phyloP scores from a whole-genome alignment of 192 early-diverging fungal genomes.

The Podila epicladia region DNA sequence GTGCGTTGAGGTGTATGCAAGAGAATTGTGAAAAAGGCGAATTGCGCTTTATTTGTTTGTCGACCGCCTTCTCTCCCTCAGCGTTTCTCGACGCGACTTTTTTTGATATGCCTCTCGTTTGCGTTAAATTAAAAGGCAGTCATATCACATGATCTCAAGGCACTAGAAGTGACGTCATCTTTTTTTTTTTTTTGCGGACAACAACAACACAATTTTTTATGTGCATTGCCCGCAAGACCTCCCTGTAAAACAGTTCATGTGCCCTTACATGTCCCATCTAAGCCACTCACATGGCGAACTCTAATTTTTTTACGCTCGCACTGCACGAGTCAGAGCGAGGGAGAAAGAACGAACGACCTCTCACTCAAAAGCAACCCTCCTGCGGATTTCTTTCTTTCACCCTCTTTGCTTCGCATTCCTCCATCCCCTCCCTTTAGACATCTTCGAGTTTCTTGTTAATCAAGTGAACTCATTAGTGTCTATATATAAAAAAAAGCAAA shows the following conservation, averaged over 20 bases:
- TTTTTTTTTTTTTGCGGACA: too few species aligned
- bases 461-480: conserved; percentile 40
- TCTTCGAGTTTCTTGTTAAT: conserved; percentile 37
- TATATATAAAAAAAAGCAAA: conserved; percentile 48
- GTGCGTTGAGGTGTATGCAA: background rate
- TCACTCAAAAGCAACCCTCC: conserved; percentile 10
- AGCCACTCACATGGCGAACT: too few species aligned
- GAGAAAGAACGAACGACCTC: too few species aligned
- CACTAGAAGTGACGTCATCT: background rate
- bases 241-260: too few species aligned
- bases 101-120: background rate
- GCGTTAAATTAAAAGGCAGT: background rate
- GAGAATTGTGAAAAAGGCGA: background rate
- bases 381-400: conserved; percentile 40
- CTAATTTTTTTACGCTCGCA: too few species aligned
- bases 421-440: conserved; percentile 41
- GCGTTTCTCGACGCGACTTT: background rate
- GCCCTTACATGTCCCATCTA: too few species aligned
- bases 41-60: too few species aligned
- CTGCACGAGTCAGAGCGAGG: too few species aligned
- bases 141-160: background rate
- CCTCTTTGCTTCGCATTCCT: conserved; percentile 43
- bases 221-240: too few species aligned
- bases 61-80: too few species aligned
- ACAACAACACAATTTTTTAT: too few species aligned